Base-by-base conservation (phyloP, 805 yeast species). In the Isabelozyma heimii region DNA sequence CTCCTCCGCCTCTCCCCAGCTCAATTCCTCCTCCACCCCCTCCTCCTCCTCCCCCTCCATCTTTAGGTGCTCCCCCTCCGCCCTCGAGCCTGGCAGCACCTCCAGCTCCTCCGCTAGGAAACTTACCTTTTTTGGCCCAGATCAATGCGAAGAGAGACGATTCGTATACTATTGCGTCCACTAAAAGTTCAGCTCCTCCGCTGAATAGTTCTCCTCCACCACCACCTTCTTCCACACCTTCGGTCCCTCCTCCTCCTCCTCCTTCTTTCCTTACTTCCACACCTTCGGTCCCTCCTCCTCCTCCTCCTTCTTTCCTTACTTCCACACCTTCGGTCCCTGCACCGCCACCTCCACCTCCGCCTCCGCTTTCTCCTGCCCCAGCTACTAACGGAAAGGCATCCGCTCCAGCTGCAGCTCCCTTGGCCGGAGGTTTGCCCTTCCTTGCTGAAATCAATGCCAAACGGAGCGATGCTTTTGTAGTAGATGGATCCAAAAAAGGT, bases 61-160 rank as follows among this genome's bases (percentile, higher is more conserved):
- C 55, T 7, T 51, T 58, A 27, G 45, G 53, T 13, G 54, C 60
- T 28, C 48, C 56, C 5, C 57, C 61, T 10, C 50, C 54, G n/a
- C 52, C 63, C 7, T 49, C 57, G 10, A 30, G 17, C 9, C 44
- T 46, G 15, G 37, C 56, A 8, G 50, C 53, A 13, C 42, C 56
- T 7, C 57, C 59, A 12, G 50, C 49, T 41, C 49, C 57, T 9
- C 51, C 65, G 4, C 67, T 65, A 28, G 81, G 81, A 1, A 77
- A 73, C 0, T 60, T 82, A 20, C 87, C 88, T 6, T 82, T 83
- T 55, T 69, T 82, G 44, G 82, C 82, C 0, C 80, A 82, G 50
- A 82, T 83, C 44, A 80, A 81, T 51, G 73, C 77, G 38, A 80
- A 77, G 59, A 70, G 86, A 61, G 73, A 77, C 52, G 83, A 82